phyloP scores from a whole-genome alignment of 257 asterid species.

The Salvia splendens region DNA sequence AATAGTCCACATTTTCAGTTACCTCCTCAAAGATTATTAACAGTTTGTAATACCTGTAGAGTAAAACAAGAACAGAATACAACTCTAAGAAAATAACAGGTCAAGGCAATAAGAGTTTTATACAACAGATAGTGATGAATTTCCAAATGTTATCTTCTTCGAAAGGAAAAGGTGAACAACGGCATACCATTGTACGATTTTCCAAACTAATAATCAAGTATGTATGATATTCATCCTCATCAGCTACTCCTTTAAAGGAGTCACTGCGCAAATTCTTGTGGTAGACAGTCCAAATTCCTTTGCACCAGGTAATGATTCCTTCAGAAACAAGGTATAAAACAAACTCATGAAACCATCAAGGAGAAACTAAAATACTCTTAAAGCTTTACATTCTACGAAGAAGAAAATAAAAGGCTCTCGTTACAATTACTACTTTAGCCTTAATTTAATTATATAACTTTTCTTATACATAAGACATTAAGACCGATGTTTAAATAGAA shows the following conservation, averaged over 20 bases:
- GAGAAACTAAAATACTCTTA: not conserved
- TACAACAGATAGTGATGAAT: conserved; percentile 10
- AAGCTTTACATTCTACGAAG: not conserved
- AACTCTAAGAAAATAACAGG: conserved; percentile 16
- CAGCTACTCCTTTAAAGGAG: conserved; percentile 65
- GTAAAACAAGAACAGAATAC: conserved; percentile 29
- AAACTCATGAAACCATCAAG: conserved; percentile 25
- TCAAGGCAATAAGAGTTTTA: not conserved
- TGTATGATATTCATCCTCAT: conserved; percentile 98
- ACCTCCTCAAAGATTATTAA: conserved; percentile 95
- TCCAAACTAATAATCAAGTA: conserved; percentile 93
- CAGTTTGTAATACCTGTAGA: conserved; percentile 86
- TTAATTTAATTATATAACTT: not conserved
- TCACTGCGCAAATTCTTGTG: conserved; percentile 84
- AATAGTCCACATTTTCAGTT: conserved; percentile 94
- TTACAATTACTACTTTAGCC: not conserved
- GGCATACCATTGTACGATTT: conserved; percentile 86
- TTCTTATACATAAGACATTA: not conserved
- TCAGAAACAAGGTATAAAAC: conserved; percentile 31
- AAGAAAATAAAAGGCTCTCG: not conserved
- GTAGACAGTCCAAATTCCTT: conserved; percentile 97
- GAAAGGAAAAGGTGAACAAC: conserved; percentile 21
- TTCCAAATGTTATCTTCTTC: conserved; percentile 19
- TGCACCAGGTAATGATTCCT: conserved; percentile 98
- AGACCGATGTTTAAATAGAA: not conserved